phyloP scores from a whole-genome alignment of 768 basidiomycete genomes.

The Psilocybe subaeruginosa region DNA sequence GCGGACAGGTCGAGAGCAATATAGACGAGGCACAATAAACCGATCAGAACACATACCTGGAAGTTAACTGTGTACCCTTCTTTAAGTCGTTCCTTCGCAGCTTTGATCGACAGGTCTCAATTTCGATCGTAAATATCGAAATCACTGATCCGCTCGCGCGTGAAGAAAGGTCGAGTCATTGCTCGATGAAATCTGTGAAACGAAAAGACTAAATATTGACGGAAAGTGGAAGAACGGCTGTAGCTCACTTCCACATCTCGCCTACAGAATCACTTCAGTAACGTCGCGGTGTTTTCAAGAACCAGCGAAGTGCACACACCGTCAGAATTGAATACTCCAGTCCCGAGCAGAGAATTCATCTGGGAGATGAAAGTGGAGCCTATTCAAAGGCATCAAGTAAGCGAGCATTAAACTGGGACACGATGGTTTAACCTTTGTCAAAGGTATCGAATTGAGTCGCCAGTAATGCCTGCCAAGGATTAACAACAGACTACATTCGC shows the following conservation, averaged over 20 bases:
- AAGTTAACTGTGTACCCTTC: slow-evolving; percentile 60
- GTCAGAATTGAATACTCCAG: slow-evolving; percentile 64
- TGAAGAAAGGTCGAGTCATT: slow-evolving; percentile 74
- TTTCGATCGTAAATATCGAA: slow-evolving; percentile 65
- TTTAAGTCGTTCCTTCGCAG: slow-evolving; percentile 44
- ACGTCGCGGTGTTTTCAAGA: background rate
- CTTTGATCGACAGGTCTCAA: slow-evolving; percentile 45
- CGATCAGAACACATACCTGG: slow-evolving; percentile 40
- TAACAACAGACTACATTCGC: background rate
- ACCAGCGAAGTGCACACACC: slow-evolving; percentile 32
- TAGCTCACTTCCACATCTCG: slow-evolving; percentile 66
- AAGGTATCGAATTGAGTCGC: slow-evolving; percentile 49
- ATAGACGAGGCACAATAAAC: background rate
- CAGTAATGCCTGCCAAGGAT: slow-evolving; percentile 22
- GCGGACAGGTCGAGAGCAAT: too few species aligned
- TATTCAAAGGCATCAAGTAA: slow-evolving; percentile 6
- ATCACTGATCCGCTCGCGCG: slow-evolving; percentile 56
- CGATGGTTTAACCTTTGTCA: slow-evolving; percentile 36
- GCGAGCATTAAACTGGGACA: background rate
- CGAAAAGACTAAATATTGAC: slow-evolving; percentile 12
- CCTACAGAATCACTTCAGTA: slow-evolving; percentile 31
- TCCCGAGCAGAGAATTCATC: slow-evolving; percentile 45
- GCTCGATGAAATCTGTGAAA: slow-evolving; percentile 51
- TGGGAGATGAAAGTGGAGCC: slow-evolving; percentile 30
- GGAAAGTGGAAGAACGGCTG: background rate